Evolutionary conservation across 2,329 filamentous ascomycete genomes (phyloP).

Genomic region (Chaetothyriales sp.): DNA sequence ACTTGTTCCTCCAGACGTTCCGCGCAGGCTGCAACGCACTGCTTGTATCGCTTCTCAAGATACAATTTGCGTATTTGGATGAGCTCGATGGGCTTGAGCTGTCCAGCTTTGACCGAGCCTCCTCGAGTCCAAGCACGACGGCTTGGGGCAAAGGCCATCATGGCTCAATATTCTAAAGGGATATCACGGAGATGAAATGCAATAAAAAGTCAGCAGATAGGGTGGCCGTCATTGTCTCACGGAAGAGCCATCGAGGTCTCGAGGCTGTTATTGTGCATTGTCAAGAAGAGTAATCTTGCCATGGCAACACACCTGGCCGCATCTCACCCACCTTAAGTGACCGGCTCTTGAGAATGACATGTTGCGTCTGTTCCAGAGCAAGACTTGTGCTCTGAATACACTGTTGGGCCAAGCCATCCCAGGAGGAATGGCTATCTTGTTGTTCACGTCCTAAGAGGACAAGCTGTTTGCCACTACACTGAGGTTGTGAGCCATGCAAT

Average conservation of each 20-base stretch:
- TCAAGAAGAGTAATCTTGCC: not conserved
- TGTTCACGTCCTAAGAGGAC: too few relatives aligned
- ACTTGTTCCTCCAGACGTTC: constrained; percentile 6
- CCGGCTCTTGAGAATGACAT: not conserved
- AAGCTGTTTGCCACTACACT: too few relatives aligned
- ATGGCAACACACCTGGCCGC: not conserved
- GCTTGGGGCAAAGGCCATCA: not conserved
- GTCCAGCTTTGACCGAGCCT: not conserved
- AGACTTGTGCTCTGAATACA: not conserved
- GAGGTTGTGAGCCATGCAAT: not conserved
- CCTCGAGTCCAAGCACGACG: not conserved
- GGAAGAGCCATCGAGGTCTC: not conserved
- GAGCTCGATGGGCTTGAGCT: constrained; percentile 3
- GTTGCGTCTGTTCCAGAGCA: not conserved
- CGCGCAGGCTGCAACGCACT: constrained; percentile 12
- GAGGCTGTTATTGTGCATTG: not conserved
- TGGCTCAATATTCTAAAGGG: not conserved
- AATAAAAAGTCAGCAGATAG: not conserved
- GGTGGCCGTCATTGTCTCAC: not conserved
- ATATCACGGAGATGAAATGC: not conserved
- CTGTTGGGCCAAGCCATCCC: not conserved
- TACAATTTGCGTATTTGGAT: constrained; percentile 10
- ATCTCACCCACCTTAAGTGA: not conserved
- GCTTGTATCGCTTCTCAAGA: constrained; percentile 11
- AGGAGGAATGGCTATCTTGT: not conserved